Conservation (phyloP, 768 basidiomycete genomes). For the Lactarius sp. region DNA sequence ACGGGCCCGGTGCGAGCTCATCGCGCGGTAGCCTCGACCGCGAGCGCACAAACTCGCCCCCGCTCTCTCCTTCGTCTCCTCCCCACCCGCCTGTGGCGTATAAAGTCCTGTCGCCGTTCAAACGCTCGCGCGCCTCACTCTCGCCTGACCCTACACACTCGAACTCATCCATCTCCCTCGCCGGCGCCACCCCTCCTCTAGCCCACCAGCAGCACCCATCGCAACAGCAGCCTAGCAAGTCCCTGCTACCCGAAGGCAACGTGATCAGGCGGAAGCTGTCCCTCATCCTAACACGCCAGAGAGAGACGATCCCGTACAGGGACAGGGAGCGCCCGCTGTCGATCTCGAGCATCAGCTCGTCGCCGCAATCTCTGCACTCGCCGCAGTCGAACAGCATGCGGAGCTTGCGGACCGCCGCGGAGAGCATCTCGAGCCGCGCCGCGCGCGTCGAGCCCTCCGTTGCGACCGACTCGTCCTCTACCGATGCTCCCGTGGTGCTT, state of each 20-base stretch:
- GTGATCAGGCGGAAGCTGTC: conserved; percentile 33
- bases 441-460: neutral
- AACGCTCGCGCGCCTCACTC: conserved; percentile 19
- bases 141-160: conserved; percentile 22
- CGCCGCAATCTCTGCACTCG: conserved; percentile 19
- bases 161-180: conserved; percentile 23
- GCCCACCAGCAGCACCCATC: neutral
- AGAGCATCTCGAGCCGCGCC: conserved; percentile 39
- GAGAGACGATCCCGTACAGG: conserved; percentile 25
- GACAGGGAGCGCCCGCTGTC: conserved; percentile 48
- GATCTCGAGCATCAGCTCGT: conserved; percentile 47
- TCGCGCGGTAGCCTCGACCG: conserved; percentile 22
- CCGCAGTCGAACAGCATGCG: conserved; percentile 51
- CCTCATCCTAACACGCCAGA: conserved; percentile 35
- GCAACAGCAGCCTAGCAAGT: neutral
- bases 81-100: conserved; percentile 26
- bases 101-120: conserved; percentile 30
- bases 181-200: neutral
- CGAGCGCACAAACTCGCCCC: conserved; percentile 9
- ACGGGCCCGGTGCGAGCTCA: conserved; percentile 17
- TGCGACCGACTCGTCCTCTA: neutral
- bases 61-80: neutral
- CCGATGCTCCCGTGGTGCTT: neutral
- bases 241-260: conserved; percentile 14
- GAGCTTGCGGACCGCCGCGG: conserved; percentile 49